Evolutionary conservation across 2,329 filamentous ascomycete species (phyloP).

Genomic region (Juglanconis oblonga): DNA sequence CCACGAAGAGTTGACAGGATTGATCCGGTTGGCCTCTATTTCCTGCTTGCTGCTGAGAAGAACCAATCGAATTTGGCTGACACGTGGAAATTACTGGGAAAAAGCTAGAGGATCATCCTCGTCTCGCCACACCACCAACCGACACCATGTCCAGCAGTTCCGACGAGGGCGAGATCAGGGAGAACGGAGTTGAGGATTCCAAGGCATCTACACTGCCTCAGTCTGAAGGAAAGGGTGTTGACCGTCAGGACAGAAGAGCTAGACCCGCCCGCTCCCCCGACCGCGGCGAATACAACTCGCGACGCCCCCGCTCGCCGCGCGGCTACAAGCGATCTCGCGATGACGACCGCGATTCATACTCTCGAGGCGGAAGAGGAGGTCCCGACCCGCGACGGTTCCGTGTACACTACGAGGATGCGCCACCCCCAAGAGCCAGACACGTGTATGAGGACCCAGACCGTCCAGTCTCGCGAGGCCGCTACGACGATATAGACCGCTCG

Average conservation of each 20-base stretch:
- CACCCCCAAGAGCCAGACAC: conserved; percentile 43
- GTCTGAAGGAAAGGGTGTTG: conserved; percentile 79
- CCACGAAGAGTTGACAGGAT: conserved; percentile 24
- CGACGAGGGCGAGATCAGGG: conserved; percentile 84
- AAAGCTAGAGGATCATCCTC: conserved; percentile 19
- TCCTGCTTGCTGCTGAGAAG: conserved; percentile 16
- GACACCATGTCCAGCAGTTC: conserved; percentile 53
- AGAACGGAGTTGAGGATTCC: conserved; percentile 60
- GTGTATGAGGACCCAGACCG: conserved; percentile 47
- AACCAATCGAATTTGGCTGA: conserved; percentile 20
- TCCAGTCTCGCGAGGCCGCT: conserved; percentile 29
- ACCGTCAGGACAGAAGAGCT: conserved; percentile 81
- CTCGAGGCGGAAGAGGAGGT: conserved; percentile 35
- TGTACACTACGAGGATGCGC: conserved; percentile 59
- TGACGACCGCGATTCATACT: conserved; percentile 56
- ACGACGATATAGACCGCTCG: conserved; percentile 57
- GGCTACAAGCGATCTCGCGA: conserved; percentile 67
- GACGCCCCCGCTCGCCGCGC: conserved; percentile 57
- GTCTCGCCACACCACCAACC: conserved; percentile 1
- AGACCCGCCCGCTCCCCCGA: conserved; percentile 58
- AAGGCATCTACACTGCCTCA: conserved; percentile 88
- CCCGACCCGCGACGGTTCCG: conserved; percentile 60
- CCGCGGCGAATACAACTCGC: conserved; percentile 41
- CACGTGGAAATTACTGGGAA: conserved; percentile 5
- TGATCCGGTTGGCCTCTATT: conserved; percentile 28